Evolutionary conservation across 2,329 filamentous ascomycete species (phyloP).

Genomic region (Colletotrichum kahawae): DNA sequence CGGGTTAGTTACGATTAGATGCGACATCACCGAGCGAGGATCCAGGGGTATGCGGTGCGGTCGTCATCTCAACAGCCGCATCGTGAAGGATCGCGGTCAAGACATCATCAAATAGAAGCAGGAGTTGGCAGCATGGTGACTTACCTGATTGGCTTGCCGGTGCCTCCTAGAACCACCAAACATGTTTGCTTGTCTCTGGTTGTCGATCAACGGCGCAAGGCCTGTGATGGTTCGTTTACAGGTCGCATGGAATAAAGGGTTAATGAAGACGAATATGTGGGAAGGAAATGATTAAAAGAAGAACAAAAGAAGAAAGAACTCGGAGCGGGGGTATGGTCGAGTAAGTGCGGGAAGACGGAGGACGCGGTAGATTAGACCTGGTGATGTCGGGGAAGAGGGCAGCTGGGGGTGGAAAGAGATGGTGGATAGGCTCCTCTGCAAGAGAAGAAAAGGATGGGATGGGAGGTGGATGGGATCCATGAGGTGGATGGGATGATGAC

Average conservation of each 20-base stretch:
- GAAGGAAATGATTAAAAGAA: background rate
- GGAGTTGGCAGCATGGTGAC: background rate
- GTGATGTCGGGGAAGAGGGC: slow-evolving; percentile 6
- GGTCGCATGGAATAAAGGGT: slow-evolving; percentile 6
- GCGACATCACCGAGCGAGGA: slow-evolving; percentile 23
- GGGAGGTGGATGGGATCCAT: slow-evolving; percentile 1
- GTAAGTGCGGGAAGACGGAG: background rate
- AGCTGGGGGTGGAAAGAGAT: background rate
- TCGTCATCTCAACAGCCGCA: background rate
- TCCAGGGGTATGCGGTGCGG: background rate
- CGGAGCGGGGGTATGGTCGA: background rate
- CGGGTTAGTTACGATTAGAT: slow-evolving; percentile 11
- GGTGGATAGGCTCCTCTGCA: slow-evolving; percentile 5
- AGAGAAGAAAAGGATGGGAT: background rate
- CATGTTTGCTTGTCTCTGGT: slow-evolving; percentile 41
- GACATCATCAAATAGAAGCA: background rate
- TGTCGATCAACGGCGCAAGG: slow-evolving; percentile 24
- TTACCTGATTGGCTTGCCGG: slow-evolving; percentile 53
- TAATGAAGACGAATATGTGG: background rate
- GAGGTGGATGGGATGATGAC: slow-evolving; percentile 20
- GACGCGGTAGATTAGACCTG: background rate
- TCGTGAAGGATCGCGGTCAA: background rate
- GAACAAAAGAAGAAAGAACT: background rate
- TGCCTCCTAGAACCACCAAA: slow-evolving; percentile 57
- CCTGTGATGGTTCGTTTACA: slow-evolving; percentile 28